These are phyloP conservation scores for Aspergillus fructus DNA, from an alignment of 2,329 filamentous ascomycete species.

Conservation along the genomic window DNA sequence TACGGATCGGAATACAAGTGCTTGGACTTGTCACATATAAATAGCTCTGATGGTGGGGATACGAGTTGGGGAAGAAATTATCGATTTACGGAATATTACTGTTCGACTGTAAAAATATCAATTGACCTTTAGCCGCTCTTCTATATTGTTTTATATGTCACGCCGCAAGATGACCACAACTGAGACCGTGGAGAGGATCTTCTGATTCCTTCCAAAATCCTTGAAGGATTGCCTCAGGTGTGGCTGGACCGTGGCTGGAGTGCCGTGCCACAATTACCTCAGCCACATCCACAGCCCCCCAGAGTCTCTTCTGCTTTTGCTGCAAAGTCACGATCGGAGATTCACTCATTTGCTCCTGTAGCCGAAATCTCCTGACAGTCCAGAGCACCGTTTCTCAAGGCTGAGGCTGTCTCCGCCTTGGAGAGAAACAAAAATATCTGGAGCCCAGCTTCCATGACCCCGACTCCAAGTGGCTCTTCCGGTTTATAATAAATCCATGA, in stretches of 20 bases:
- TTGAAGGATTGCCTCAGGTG: not conserved
- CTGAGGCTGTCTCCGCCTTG: constrained; percentile 17
- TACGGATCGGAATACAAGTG: no score
- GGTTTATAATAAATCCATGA: constrained; percentile 35
- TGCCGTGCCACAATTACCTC: not conserved
- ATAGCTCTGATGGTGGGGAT: no score
- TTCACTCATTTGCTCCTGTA: not conserved
- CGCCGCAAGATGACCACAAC: no score
- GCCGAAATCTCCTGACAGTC: not conserved
- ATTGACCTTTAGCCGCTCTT: no score
- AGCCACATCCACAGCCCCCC: not conserved
- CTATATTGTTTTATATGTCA: no score
- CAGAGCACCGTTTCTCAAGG: constrained; percentile 3
- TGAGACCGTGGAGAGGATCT: not conserved
- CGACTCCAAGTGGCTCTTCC: constrained; percentile 6
- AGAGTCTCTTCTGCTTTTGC: no score
- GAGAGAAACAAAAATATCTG: constrained; percentile 7
- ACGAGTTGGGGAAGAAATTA: no score
- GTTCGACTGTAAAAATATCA: no score
- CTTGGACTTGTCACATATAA: no score
- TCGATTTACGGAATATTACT: no score
- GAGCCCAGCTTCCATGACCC: constrained; percentile 19
- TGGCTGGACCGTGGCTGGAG: constrained; percentile 9
- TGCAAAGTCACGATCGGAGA: no score
- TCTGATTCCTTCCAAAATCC: not conserved